Evolutionary conservation across 2,329 filamentous ascomycete genomes (phyloP), one percentile per base, ranked within the genome.

Genomic region (Bipolaris sorokiniana): DNA sequence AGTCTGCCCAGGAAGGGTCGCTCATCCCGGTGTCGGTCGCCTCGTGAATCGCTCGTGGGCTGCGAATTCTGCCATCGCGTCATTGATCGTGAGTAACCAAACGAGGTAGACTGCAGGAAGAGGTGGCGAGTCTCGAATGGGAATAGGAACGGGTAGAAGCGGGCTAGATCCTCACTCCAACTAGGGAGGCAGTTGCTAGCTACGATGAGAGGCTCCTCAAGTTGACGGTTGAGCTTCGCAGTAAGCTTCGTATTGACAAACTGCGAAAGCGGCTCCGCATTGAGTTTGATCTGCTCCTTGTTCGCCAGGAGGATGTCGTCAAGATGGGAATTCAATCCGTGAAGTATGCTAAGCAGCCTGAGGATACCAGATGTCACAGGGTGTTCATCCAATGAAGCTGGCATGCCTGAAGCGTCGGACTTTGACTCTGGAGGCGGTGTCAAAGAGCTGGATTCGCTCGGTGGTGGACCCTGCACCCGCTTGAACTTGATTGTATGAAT

Each of bases 161-260:
- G 89, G 9, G 95, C 92, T 49, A 99, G 80, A 72, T 99, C 95
- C 77, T 98, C 94, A 59, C 92, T 96, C 95, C 95, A 99, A 71
- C 86, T 92, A 3, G 95, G 95, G 36, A 99, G 82, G 74, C 95
- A 99, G 71, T 94, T 96, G 79, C 95, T 98, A 3, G 95, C 95
- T 48, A 99, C 95, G 63, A 99, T 96, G 62, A 99, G 80, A 9
- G 95, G 95, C 78, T 99, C 96, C 73, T 99, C 95, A 11, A 99
- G 81, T 75, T 99, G 96, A 26, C 95, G 89, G 72, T 99, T 99
- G 54, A 99, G 85, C 79, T 99, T 99, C 1, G 95, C 96, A 0
- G 95, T 99, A 36, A 99, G 85, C 76, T 99, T 99, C 0, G 95
- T 97, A 73, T 99, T 99, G 78, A 99, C 95, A 68, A 99, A 99